Evolutionary conservation across 2,329 filamentous ascomycete genomes (phyloP), one percentile per base, ranked within the genome.

Genomic region (Ramularia endophylla): DNA sequence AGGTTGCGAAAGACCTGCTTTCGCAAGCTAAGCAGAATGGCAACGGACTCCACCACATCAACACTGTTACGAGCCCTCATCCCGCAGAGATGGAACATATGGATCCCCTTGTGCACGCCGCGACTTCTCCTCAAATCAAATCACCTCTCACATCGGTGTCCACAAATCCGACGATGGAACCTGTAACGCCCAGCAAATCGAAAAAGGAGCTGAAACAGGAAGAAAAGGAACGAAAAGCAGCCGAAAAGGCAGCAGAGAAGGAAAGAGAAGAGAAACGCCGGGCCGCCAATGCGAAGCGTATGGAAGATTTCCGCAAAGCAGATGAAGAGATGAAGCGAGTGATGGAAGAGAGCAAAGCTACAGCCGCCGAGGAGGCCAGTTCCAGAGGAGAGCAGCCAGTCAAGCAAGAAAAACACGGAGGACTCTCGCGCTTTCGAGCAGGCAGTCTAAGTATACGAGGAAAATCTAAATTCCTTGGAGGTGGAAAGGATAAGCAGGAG

Each of bases 391-490:
- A 56, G 2, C 43, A 41, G 27, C 41, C 40, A 27, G 51, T 47
- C 33, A 41, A 50, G 28, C 59, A 58, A 29, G 50, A 42, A 27
- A 42, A 39, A 28, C 29, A 29, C n/a, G 32, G 32, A 18, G 49
- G 68, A 6, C 67, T 92, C 30, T 79, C 78, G 55, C 74, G 85
- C 32, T 80, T 85, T 50, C 77, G 81, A 52, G 51, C 50, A 8
- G 79, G 79, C 8, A 87, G 82, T 62, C 90, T 86, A 68, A 88
- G 85, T 49, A 75, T 94, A 69, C 78, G 85, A 36, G 78, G 82
- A 48, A 87, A 83, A 63, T 35, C 15, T 15, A 43, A 36, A 8
- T 30, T 29, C 17, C 22, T 25, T 6, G 40, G 40, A 20, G 32
- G 41, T 12, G 70, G 73, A 53, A 78, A 77, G 47, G 22, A 25